Evolutionary conservation across 2,329 filamentous ascomycete species (phyloP), one percentile per base, ranked within the genome.

Genomic region (Aspergillus pseudoglaucus): DNA sequence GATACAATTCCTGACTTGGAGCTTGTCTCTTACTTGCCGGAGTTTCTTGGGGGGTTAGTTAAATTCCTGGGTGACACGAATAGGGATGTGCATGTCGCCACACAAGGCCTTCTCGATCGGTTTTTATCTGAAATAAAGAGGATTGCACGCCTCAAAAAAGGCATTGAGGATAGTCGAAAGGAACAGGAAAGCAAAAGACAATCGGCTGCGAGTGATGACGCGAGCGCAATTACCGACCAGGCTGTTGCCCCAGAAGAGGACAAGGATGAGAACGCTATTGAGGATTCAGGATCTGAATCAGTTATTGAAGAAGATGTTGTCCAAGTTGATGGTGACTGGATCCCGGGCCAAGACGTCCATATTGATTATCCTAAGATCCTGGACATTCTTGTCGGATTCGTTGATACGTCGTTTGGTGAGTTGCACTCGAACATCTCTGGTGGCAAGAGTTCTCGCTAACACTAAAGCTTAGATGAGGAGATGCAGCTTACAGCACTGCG

Each of bases 1-100:
- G 93, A 98, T 66, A 96, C 90, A 1, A 97, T 98, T 57, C 93
- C 93, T 0, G 94, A 98, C 63, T 76, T 98, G 38, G 94, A 98
- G 67, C 81, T 98, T 17, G 91, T 98, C 33, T 86, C 88, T 3
- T 95, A 90, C 65, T 74, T 98, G 20, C 94, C 93, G 1, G 89
- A 91, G 44, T 98, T 98, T 60, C 76, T 98, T 1, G 87, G 83
- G 22, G 93, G 91, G 0, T 73, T 98, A 38, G 82, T 98, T 58
- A 91, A 87, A 60, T 98, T 97, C 58, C 78, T 98, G 9, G 90
- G 89, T 53, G 93, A 96, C 59, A 83, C 86, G 10, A 96, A 96
- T 63, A 77, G 83, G 42, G 93, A 98, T 66, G 93, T 98, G n/a
- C 88, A 95, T 60, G 89, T 91, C 46, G 87, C 89, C 37, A 97